These are phyloP conservation scores for Teratosphaeria gauchensis DNA, from an alignment of 2,329 filamentous ascomycete genomes.

Conservation along the genomic window DNA sequence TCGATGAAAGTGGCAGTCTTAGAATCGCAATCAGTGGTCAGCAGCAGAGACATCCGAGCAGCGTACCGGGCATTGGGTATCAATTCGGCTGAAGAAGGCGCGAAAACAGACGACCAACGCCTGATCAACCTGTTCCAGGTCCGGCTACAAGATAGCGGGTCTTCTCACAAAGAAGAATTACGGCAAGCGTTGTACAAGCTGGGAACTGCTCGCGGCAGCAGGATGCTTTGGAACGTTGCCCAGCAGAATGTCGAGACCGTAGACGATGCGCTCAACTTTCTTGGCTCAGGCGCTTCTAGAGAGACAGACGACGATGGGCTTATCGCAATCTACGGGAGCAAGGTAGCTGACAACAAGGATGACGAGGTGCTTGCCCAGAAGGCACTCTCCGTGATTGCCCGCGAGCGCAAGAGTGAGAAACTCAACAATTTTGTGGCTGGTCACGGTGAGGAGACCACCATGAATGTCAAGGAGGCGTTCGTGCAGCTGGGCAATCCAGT, in stretches of 20 bases:
- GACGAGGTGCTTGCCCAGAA: constrained; percentile 43
- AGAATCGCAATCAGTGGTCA: constrained; percentile 49
- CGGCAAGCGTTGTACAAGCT: constrained; percentile 50
- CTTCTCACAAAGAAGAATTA: constrained; percentile 45
- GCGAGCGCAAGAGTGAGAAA: constrained; percentile 45
- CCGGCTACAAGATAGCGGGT: constrained; percentile 46
- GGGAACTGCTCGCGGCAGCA: constrained; percentile 48
- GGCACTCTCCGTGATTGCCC: constrained; percentile 50
- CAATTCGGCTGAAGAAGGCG: constrained; percentile 18
- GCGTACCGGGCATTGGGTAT: constrained; percentile 54
- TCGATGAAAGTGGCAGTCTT: constrained; percentile 48
- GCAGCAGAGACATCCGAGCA: constrained; percentile 44
- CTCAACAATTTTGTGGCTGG: constrained; percentile 41
- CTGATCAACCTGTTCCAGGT: constrained; percentile 55
- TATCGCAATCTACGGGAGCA: constrained; percentile 46
- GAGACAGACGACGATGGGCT: constrained; percentile 48
- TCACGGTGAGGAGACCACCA: constrained; percentile 24
- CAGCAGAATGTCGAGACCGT: constrained; percentile 50
- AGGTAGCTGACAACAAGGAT: constrained; percentile 45
- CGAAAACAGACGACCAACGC: constrained; percentile 43
- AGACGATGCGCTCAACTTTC: constrained; percentile 53
- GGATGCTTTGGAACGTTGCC: constrained; percentile 48
- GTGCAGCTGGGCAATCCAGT: not conserved
- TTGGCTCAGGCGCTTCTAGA: constrained; percentile 40
- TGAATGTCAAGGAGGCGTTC: constrained; percentile 1